Percentiles rank a stretch among this genome's conserved stretches.
Evolutionary conservation across 768 basidiomycete genomes (phyloP).

Genomic region (Lactifluus volemus): DNA sequence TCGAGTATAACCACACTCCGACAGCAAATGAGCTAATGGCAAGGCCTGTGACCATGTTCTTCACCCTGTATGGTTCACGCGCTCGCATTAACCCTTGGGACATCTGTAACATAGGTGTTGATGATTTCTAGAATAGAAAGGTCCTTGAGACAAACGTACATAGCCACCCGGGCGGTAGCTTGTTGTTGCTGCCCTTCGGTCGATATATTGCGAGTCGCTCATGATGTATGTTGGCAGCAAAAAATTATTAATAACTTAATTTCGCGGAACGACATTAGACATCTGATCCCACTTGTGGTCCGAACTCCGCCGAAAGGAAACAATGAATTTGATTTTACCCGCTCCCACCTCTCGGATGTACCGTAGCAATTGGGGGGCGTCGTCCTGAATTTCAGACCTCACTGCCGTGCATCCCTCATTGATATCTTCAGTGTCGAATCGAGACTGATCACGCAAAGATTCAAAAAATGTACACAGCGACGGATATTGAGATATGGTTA

Average conservation of each 20-base stretch:
- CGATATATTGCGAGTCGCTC: constrained; percentile 29
- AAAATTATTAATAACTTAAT: not conserved
- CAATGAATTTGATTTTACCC: not conserved
- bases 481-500: not conserved
- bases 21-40: constrained; percentile 63
- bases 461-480: not conserved
- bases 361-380: no score
- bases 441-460: not conserved
- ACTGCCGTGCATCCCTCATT: not conserved
- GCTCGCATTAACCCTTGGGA: constrained; percentile 85
- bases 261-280: not conserved
- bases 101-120: constrained; percentile 28
- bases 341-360: no score
- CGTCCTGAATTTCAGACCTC: no score
- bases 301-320: not conserved
- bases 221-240: not conserved
- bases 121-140: not conserved
- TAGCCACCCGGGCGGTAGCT: constrained; percentile 48
- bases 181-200: constrained; percentile 33
- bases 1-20: constrained; percentile 87
- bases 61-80: constrained; percentile 69
- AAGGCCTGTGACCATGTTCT: constrained; percentile 73
- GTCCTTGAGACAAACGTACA: constrained; percentile 28
- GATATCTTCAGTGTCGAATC: not conserved
- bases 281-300: not conserved